Percentiles rank a stretch among this genome's conserved stretches.
Conservation (phyloP, 345 rosid species). For the Salix udensis region DNA sequence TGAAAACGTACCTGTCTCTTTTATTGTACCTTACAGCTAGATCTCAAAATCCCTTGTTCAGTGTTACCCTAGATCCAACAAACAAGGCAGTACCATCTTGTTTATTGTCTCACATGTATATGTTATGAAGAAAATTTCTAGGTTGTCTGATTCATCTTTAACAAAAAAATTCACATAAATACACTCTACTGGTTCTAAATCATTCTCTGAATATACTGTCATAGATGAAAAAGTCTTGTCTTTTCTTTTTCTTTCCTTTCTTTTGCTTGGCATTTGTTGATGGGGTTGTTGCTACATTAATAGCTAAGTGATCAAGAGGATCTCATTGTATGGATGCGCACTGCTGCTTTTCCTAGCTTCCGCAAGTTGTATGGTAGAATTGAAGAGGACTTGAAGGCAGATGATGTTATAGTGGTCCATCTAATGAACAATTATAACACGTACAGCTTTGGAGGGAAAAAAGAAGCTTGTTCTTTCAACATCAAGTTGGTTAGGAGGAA, state of each 20-base stretch:
- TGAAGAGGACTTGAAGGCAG: conserved; percentile 64
- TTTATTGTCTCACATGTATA: not conserved
- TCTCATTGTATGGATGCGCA: conserved; percentile 82
- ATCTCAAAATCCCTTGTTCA: not conserved
- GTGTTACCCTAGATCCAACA: not conserved
- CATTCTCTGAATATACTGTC: conserved; percentile 1
- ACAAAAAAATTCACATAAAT: not conserved
- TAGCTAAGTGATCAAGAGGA: conserved; percentile 85
- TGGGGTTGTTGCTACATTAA: conserved; percentile 10
- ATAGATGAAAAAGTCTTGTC: conserved; percentile 10
- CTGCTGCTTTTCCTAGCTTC: conserved; percentile 81
- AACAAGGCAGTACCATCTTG: not conserved
- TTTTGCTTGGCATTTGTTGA: not conserved
- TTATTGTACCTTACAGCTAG: not conserved
- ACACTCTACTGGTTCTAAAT: not conserved
- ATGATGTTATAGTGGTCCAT: conserved; percentile 44
- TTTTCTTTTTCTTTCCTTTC: not conserved
- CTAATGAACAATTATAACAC: conserved; percentile 77
- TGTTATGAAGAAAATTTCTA: not conserved
- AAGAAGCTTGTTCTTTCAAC: conserved; percentile 76
- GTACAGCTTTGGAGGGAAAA: conserved; percentile 73
- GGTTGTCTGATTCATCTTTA: not conserved
- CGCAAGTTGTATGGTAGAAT: conserved; percentile 74
- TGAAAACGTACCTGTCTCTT: not conserved
- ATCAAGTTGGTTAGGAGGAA: conserved; percentile 79